phyloP scores from a whole-genome alignment of 1,284 basidiomycete species.

The Ceratobasidium sp. region DNA sequence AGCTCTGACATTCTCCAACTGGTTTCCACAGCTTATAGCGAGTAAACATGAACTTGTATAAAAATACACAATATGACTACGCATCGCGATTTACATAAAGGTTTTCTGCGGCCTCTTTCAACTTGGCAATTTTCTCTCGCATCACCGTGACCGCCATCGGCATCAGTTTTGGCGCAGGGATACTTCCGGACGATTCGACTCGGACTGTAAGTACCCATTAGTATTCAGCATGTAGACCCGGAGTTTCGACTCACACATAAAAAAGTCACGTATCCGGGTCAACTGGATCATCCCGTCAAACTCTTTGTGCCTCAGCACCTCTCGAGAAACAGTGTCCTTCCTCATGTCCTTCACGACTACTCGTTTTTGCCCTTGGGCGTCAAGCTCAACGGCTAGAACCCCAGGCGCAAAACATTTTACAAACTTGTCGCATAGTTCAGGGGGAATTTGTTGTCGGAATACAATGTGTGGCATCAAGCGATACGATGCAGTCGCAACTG shows the following conservation, averaged over 20 bases:
- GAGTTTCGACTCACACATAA: slow-evolving; percentile 78
- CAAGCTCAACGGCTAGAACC: slow-evolving; percentile 79
- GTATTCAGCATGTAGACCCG: slow-evolving; percentile 25
- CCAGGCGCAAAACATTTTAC: slow-evolving; percentile 90
- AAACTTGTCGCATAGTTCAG: slow-evolving; percentile 79
- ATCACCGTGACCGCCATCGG: slow-evolving; percentile 87
- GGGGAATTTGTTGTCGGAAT: slow-evolving; percentile 76
- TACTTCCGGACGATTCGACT: slow-evolving; percentile 91
- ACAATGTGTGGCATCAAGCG: slow-evolving; percentile 91
- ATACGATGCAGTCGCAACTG: slow-evolving; percentile 98
- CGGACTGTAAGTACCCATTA: slow-evolving; percentile 68
- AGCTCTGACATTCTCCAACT: neutral
- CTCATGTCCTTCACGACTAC: slow-evolving; percentile 72
- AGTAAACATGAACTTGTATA: slow-evolving; percentile 2
- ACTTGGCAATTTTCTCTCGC: slow-evolving; percentile 79
- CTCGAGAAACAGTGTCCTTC: slow-evolving; percentile 92
- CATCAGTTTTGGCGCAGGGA: slow-evolving; percentile 86
- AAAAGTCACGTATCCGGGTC: slow-evolving; percentile 90
- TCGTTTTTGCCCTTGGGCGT: slow-evolving; percentile 71
- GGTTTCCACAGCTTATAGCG: neutral
- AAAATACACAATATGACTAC: slow-evolving; percentile 11
- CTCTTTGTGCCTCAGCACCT: slow-evolving; percentile 93
- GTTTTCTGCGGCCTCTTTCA: slow-evolving; percentile 69
- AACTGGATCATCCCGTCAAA: slow-evolving; percentile 90
- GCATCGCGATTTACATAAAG: slow-evolving; percentile 42